Conservation (phyloP, 2,329 filamentous ascomycete species). For the Botryotinia narcissicola region DNA sequence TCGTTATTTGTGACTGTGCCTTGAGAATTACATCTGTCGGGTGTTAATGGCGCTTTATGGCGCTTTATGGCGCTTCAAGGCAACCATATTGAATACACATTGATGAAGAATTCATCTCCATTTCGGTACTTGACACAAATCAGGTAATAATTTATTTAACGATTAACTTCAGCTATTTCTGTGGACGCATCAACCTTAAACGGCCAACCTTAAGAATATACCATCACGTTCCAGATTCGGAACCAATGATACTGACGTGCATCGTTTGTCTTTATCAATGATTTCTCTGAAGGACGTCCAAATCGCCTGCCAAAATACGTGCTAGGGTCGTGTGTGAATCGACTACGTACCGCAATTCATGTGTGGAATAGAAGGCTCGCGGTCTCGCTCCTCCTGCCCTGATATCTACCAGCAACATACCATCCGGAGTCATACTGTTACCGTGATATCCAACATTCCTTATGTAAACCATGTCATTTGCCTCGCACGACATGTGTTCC, state of each 20-base stretch:
- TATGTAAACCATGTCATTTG: neutral
- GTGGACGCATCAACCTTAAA: neutral
- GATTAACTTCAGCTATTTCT: neutral
- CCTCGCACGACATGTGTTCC: neutral
- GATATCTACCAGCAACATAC: neutral
- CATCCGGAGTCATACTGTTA: neutral
- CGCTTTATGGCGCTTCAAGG: neutral
- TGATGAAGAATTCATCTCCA: neutral
- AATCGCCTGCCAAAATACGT: neutral
- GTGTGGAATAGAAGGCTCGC: neutral
- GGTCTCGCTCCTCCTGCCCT: fast-evolving
- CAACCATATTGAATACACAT: neutral
- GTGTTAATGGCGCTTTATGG: neutral
- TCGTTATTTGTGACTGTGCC: neutral
- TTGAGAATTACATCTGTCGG: neutral
- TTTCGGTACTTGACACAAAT: neutral
- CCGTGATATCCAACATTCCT: neutral
- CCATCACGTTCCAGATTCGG: neutral
- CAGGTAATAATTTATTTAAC: neutral
- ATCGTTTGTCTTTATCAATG: neutral
- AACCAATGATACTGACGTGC: neutral
- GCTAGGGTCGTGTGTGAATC: neutral
- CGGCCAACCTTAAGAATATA: neutral
- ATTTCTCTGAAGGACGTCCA: no score
- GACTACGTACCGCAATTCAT: neutral